Evolutionary conservation across 345 rosid species (phyloP).

Genomic region (Citrus trifoliata): DNA sequence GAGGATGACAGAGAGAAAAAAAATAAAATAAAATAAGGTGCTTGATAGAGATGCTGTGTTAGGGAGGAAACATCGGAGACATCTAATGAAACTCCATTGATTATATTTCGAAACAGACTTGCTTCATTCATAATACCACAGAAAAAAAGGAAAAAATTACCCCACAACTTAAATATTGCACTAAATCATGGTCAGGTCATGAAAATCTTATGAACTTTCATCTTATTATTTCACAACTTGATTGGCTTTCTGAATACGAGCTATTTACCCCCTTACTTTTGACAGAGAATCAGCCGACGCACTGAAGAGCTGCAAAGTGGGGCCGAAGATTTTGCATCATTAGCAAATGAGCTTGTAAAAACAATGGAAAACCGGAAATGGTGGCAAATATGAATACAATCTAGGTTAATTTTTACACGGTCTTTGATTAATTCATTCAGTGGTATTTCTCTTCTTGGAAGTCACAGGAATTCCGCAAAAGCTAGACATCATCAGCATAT

Average conservation of each 20-base stretch:
- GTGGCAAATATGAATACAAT: conserved; percentile 45
- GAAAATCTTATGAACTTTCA: background rate
- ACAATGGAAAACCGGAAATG: conserved; percentile 70
- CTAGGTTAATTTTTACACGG: background rate
- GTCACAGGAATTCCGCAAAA: background rate
- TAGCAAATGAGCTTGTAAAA: conserved; percentile 66
- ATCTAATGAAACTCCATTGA: background rate
- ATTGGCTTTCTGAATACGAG: background rate
- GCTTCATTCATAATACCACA: background rate
- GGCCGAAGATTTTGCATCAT: conserved; percentile 61
- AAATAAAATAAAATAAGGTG: background rate
- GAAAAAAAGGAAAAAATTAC: background rate
- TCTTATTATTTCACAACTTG: background rate
- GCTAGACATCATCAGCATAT: background rate
- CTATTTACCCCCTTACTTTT: background rate
- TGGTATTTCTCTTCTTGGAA: background rate
- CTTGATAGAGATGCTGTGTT: background rate
- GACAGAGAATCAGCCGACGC: conserved; percentile 49
- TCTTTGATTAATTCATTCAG: background rate
- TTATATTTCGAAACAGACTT: background rate
- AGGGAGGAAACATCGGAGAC: background rate
- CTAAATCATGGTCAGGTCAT: background rate
- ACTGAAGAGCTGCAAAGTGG: conserved; percentile 59
- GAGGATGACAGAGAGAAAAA: background rate
- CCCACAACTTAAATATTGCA: background rate